These are phyloP conservation scores for Herpotrichia juniperi DNA, from an alignment of 2,329 filamentous ascomycete species.

Conservation along the genomic window DNA sequence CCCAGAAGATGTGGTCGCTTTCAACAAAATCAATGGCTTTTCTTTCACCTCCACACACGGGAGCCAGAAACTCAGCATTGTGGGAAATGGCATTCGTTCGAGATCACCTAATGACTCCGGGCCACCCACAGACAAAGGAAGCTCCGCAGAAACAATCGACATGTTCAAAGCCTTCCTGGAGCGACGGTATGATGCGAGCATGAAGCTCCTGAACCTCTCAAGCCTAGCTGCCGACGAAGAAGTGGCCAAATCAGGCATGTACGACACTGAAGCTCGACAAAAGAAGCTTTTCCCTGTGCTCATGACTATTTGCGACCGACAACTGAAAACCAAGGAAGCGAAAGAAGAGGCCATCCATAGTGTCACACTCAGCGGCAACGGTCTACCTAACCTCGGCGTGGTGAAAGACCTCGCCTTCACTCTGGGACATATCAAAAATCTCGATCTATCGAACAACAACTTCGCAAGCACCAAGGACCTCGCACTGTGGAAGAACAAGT, in stretches of 20 bases:
- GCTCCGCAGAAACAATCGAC: conserved; percentile 52
- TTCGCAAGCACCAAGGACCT: conserved; percentile 72
- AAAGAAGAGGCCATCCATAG: conserved; percentile 81
- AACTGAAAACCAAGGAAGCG: conserved; percentile 73
- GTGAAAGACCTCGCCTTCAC: conserved; percentile 78
- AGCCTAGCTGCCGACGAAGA: conserved; percentile 73
- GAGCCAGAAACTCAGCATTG: conserved; percentile 31
- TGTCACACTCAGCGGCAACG: conserved; percentile 82
- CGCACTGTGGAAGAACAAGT: conserved; percentile 78
- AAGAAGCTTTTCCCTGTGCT: conserved; percentile 91
- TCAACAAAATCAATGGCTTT: conserved; percentile 49
- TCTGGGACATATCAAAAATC: conserved; percentile 83
- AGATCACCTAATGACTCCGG: conserved; percentile 15
- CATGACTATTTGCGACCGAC: conserved; percentile 81
- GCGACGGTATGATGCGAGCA: conserved; percentile 72
- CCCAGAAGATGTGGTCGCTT: conserved; percentile 38
- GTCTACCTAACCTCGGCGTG: conserved; percentile 71
- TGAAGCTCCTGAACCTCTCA: conserved; percentile 85
- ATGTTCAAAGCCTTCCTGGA: conserved; percentile 74
- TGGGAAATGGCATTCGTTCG: conserved; percentile 21
- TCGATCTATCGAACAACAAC: conserved; percentile 86
- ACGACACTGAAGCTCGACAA: conserved; percentile 71
- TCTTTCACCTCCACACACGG: conserved; percentile 39
- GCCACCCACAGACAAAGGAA: not conserved
- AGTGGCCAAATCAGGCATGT: conserved; percentile 76